Conservation (phyloP, 805 yeast species). For the Lipomyces anomalus region DNA sequence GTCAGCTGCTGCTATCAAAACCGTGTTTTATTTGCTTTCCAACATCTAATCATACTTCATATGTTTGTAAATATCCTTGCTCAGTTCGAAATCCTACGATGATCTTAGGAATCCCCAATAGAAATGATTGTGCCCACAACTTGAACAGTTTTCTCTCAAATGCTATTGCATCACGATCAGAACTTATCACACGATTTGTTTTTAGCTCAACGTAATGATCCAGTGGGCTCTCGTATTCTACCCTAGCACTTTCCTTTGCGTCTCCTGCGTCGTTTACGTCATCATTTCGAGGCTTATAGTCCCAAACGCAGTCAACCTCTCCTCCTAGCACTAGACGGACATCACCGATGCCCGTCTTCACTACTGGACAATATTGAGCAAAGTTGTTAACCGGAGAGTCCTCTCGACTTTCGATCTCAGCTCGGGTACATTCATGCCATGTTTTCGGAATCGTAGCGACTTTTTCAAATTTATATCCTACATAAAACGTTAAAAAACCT, state of each 20-base stretch:
- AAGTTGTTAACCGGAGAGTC: slow-evolving; percentile 58
- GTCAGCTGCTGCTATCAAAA: no score
- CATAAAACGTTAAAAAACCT: slow-evolving; percentile 24
- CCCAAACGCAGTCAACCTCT: slow-evolving; percentile 88
- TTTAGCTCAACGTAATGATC: slow-evolving; percentile 81
- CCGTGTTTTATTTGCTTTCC: no score
- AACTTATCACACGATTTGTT: slow-evolving; percentile 53
- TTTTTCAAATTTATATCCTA: slow-evolving; percentile 83
- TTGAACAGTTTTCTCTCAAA: slow-evolving; percentile 74
- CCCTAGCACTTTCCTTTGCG: slow-evolving; percentile 18
- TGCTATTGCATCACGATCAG: slow-evolving; percentile 50
- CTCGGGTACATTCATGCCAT: slow-evolving; percentile 62
- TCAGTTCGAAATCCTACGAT: slow-evolving; percentile 86
- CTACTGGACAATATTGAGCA: slow-evolving; percentile 76
- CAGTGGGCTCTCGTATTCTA: slow-evolving; percentile 41
- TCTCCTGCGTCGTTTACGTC: slow-evolving; percentile 6
- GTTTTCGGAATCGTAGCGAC: slow-evolving; percentile 71
- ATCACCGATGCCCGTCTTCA: slow-evolving; percentile 76
- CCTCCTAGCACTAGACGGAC: slow-evolving; percentile 69
- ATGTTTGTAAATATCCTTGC: slow-evolving; percentile 51
- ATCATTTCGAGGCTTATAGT: slow-evolving; percentile 54
- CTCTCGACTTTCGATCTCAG: slow-evolving; percentile 59
- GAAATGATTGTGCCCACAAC: slow-evolving; percentile 91
- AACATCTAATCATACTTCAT: no score
- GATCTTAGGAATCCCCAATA: slow-evolving; percentile 75